phyloP scores from a whole-genome alignment of 164 flowering plant species.

The Litsea cubeba region DNA sequence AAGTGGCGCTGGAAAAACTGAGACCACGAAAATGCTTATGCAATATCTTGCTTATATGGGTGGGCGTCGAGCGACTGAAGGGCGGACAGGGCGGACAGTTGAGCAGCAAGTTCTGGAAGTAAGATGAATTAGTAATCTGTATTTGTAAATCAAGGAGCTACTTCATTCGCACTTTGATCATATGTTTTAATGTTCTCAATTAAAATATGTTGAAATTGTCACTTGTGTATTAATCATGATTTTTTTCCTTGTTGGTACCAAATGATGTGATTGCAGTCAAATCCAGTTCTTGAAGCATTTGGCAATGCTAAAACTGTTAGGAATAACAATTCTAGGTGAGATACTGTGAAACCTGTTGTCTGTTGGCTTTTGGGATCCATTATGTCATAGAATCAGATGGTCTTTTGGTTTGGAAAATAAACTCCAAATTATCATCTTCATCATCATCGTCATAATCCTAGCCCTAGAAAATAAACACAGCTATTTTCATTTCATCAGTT shows the following conservation, averaged over 20 bases:
- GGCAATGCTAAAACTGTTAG: constrained; percentile 86
- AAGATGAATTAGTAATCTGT: constrained; percentile 30
- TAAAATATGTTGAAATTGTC: neutral
- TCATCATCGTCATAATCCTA: no score
- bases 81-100: constrained; percentile 68
- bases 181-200: neutral
- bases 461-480: neutral
- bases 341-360: constrained; percentile 1
- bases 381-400: neutral
- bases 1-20: constrained; percentile 94
- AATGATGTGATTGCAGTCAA: constrained; percentile 53
- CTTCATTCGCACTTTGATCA: no score
- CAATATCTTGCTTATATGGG: constrained; percentile 82
- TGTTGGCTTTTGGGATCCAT: neutral
- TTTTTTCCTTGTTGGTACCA: neutral
- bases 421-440: no score
- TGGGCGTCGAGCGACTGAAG: constrained; percentile 57
- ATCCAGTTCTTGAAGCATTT: constrained; percentile 93
- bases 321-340: constrained; percentile 85
- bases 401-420: no score
- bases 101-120: constrained; percentile 87
- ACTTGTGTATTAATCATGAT: constrained; percentile 2
- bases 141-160: no score
- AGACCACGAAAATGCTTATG: constrained; percentile 91
- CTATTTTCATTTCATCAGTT: neutral